Evolutionary conservation across 2,329 filamentous ascomycete genomes (phyloP), one percentile per base, ranked within the genome.

Genomic region (Fusarium sp.): DNA sequence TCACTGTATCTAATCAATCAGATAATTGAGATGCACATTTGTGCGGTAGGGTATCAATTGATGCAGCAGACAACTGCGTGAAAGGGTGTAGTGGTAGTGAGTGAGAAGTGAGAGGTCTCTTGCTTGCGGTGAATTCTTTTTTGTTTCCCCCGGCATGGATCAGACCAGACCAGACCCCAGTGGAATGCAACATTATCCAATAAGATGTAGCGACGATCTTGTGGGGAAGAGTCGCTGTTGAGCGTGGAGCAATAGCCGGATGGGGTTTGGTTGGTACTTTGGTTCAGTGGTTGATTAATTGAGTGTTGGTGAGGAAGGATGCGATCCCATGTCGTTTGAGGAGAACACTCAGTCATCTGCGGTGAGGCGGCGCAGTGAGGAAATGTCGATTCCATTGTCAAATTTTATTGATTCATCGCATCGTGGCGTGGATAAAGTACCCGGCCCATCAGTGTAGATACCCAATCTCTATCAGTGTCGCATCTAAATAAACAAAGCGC

Each of bases 401-500:
- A 10, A n/a, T 43, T 55, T 46, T 44, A 44, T 45, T 43, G 15
- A 41, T 65, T 61, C 29, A n/a, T 57, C 43, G 13, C 29, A 44
- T 65, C 25, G 52, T 55, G 22, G 45, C 24, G 20, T 20, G 46
- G 51, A 22, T 45, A 62, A 32, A 64, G n/a, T 41, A 38, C 48
- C 22, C 32, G 18, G 34, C 38, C 8, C 40, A 57, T 25, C 27
- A 46, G 25, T 27, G 27, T 29, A 58, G 44, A 41, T 43, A 41
- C 16, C 24, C 24, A 53, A 53, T 29, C 22, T 29, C 27, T 29
- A 41, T 20, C 59, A 54, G 22, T 61, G 34, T 18, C n/a, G 20
- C 34, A 41, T 41, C 71, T 74, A 79, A 49, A 78, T 55, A 62
- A 78, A 66, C 16, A 79, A 38, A 53, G 74, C 77, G 22, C 74